Base-by-base conservation (phyloP, 345 rosid genomes). In the Crucihimalaya himalaica region DNA sequence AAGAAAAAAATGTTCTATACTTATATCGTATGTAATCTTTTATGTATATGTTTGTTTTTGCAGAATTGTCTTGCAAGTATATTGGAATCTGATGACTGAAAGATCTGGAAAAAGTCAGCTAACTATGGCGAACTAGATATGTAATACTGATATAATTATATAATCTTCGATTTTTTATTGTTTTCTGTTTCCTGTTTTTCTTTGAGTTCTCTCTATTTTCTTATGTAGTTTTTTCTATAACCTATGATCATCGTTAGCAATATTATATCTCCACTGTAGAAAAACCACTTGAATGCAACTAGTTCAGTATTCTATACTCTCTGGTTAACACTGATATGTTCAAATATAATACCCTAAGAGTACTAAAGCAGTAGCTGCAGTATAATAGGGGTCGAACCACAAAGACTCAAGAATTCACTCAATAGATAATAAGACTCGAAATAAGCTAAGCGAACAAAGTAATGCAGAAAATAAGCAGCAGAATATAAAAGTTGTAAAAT, bases 41-140 rank as follows among this genome's bases (percentile, higher is more conserved):
- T 50, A 10, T 54, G 6, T 25, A 4, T 23, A 45, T 74, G 25
- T 48, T 57, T 68, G 43, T 6, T 54, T 54, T 6, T 72, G 53
- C 81, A 78, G 81, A 78, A 72, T n/a, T 68, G 73, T 78, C 81
- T 78, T 16, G 77, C 81, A 27, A 67, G 77, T 67, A 72, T 78
- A 59, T 37, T 78, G 72, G 81, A 78, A 66, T 78, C 69, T 59
- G 78, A 72, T 35, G 70, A 69, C 45, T 76, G 52, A 69, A 62
- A 35, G 52, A 62, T 25, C 9, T 21, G 46, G 5, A 42, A 3
- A 27, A 23, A 8, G 19, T 28, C 45, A 67, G 62, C 68, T 74
- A 74, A 74, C 63, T 29, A n/a, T 12, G 62, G 47, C 21, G 37
- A 74, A 21, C 47, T 59, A 59, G 67, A 48, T 37, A 16, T 57